Evolutionary conservation across 2,329 filamentous ascomycete species (phyloP), one percentile per base, ranked within the genome.

Genomic region (Pyrenophora tritici-repentis): DNA sequence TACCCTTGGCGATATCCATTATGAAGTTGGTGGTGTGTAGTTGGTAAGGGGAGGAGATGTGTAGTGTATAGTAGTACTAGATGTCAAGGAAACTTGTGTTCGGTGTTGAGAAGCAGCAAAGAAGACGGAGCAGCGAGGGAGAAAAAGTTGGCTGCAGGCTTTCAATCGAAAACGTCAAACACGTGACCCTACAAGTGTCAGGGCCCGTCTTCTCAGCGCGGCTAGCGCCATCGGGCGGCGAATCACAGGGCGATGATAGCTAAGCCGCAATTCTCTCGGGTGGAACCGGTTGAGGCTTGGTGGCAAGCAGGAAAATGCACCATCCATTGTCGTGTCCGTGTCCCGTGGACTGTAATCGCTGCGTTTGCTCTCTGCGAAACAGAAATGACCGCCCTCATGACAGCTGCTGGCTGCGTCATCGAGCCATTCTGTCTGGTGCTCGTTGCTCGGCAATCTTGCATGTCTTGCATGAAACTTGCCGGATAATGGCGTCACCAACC

Each of bases 1-100:
- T 73, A 75, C 73, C 73, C 43, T 61, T 47, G 61, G 71, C 70
- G 68, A 72, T 71, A 67, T 71, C 72, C 73, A 75, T 75, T 69
- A 53, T 73, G 70, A 61, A 55, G 48, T 45, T 58, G 58, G 53
- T 59, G 35, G 53, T 56, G 40, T 50, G 34, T 26, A 34, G 34
- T 42, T 43, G 59, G 46, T 50, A 45, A 39, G 33, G 46, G 17
- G 18, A 18, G 33, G 10, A 10, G 24, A 47, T 38, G 34, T 31
- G 26, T 31, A 33, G 43, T 47, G 44, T n/a, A 29, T 12, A 16
- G 24, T 26, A 12, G 38, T 29, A 10, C 20, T 18, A 20, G 38
- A 38, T 14, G 14, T 17, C 10, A 3, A n/a, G 14, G 42, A 18
- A 20, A 12, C 29, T 16, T 29, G 26, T 17, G 51, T 55, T 24